These are phyloP conservation scores for Cylindrotheca closterium DNA, from an alignment of 108 stramenopile species.

Conservation along the genomic window DNA sequence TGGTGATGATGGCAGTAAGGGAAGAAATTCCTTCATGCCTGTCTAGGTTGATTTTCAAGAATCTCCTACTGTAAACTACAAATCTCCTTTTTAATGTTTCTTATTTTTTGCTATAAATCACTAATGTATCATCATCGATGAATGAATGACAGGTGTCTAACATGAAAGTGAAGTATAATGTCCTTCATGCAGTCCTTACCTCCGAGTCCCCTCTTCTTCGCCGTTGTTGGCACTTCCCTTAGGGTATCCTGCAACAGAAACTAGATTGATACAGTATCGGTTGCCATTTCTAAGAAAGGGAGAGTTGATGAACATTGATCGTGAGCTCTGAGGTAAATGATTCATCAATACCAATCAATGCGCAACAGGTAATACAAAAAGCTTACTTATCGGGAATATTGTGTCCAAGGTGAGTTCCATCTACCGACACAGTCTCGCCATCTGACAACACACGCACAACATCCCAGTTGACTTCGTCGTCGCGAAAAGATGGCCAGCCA, in stretches of 20 bases:
- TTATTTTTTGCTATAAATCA: too few species aligned
- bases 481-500: conserved; percentile 80
- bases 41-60: too few species aligned
- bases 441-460: conserved; percentile 76
- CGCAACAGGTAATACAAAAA: background rate
- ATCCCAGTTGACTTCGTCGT: conserved; percentile 73
- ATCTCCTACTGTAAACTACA: too few species aligned
- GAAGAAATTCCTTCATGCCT: too few species aligned
- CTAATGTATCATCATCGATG: too few species aligned
- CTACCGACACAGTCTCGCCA: conserved; percentile 83
- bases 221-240: conserved; percentile 1
- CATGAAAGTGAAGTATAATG: too few species aligned
- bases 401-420: conserved; percentile 87
- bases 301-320: background rate
- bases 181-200: too few species aligned
- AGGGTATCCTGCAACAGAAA: conserved; percentile 83
- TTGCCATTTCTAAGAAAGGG: conserved; percentile 75
- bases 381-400: conserved; percentile 50
- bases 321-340: too few species aligned
- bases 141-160: too few species aligned
- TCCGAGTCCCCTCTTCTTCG: background rate
- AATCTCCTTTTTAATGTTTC: too few species aligned
- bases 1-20: too few species aligned
- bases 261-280: conserved; percentile 92
- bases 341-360: too few species aligned